Percentiles rank a stretch among this genome's conserved stretches.
phyloP scores from a whole-genome alignment of 2,329 filamentous ascomycete species.

The Cladorrhinum sp. region DNA sequence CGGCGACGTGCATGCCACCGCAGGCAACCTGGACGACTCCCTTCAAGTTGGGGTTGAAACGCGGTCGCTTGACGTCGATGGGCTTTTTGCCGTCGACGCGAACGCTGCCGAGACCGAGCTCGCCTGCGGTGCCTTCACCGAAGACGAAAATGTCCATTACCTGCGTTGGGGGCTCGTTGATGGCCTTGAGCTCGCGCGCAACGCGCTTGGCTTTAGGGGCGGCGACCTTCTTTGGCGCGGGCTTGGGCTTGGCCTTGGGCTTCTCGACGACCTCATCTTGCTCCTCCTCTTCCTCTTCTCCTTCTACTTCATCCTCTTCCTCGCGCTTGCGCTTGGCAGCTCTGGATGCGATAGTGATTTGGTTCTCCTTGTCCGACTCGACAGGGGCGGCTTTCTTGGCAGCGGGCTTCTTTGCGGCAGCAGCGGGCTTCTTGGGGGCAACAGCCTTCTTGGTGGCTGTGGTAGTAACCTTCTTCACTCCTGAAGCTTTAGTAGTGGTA shows the following conservation, averaged over 20 bases:
- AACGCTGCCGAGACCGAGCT: slow-evolving; percentile 74
- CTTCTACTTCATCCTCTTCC: slow-evolving; percentile 24
- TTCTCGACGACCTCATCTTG: slow-evolving; percentile 22
- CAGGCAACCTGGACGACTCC: slow-evolving; percentile 73
- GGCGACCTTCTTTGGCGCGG: slow-evolving; percentile 15
- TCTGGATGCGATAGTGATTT: slow-evolving; percentile 22
- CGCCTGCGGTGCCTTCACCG: slow-evolving; percentile 75
- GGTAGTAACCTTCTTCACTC: slow-evolving; percentile 12
- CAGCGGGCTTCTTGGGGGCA: slow-evolving; percentile 19
- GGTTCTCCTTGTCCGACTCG: slow-evolving; percentile 30
- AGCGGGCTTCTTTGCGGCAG: slow-evolving; percentile 17
- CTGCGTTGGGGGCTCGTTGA: slow-evolving; percentile 63
- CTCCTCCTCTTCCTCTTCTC: slow-evolving; percentile 21
- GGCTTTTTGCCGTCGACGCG: slow-evolving; percentile 57
- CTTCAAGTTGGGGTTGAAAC: slow-evolving; percentile 61
- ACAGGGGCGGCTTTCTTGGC: slow-evolving; percentile 17
- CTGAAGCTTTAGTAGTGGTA: neutral
- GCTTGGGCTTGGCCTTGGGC: slow-evolving; percentile 27
- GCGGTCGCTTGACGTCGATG: slow-evolving; percentile 72
- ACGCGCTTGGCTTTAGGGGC: slow-evolving; percentile 17
- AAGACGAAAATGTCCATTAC: slow-evolving; percentile 74
- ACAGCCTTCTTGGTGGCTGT: slow-evolving; percentile 19
- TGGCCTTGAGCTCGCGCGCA: slow-evolving; percentile 32
- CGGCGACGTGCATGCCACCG: slow-evolving; percentile 79
- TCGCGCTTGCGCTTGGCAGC: slow-evolving; percentile 30